These are phyloP conservation scores for Penicillium sp. DNA, from an alignment of 2,329 filamentous ascomycete genomes.

Conservation along the genomic window DNA sequence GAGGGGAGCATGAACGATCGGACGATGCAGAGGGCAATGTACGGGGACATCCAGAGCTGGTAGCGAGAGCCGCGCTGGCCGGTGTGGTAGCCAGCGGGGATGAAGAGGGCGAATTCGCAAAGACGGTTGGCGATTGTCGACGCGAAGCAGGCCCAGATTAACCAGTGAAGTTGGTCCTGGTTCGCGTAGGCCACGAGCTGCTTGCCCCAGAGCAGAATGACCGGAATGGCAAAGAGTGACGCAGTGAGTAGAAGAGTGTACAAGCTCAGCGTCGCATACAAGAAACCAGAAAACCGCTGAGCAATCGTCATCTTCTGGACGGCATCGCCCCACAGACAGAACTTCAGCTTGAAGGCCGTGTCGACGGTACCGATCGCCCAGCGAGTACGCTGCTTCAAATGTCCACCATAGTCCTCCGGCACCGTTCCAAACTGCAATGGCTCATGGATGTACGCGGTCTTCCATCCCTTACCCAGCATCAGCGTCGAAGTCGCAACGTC, in stretches of 20 bases:
- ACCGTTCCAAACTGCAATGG: constrained; percentile 61
- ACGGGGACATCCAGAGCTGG: constrained; percentile 66
- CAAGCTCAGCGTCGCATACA: constrained; percentile 58
- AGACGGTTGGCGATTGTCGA: constrained; percentile 55
- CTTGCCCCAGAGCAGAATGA: constrained; percentile 60
- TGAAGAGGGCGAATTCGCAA: constrained; percentile 60
- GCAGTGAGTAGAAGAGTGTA: constrained; percentile 59
- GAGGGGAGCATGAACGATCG: constrained; percentile 60
- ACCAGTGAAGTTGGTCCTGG: constrained; percentile 59
- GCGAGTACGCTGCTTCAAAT: constrained; percentile 41
- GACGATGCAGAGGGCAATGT: constrained; percentile 60
- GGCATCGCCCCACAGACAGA: constrained; percentile 58
- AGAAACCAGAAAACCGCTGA: constrained; percentile 61
- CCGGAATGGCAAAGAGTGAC: constrained; percentile 60
- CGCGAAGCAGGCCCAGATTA: constrained; percentile 59
- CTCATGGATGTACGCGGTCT: constrained; percentile 62
- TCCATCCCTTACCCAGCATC: constrained; percentile 64
- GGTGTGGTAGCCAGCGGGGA: constrained; percentile 62
- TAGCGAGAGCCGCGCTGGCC: constrained; percentile 59
- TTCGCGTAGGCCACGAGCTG: constrained; percentile 60
- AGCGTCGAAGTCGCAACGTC: constrained; percentile 62
- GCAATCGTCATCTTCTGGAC: constrained; percentile 58
- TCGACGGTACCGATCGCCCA: constrained; percentile 55
- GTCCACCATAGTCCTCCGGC: constrained; percentile 39
- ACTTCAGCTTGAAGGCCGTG: constrained; percentile 62